Conservation (phyloP, 1,284 basidiomycete species). For the Malassezia yamatoensis region DNA sequence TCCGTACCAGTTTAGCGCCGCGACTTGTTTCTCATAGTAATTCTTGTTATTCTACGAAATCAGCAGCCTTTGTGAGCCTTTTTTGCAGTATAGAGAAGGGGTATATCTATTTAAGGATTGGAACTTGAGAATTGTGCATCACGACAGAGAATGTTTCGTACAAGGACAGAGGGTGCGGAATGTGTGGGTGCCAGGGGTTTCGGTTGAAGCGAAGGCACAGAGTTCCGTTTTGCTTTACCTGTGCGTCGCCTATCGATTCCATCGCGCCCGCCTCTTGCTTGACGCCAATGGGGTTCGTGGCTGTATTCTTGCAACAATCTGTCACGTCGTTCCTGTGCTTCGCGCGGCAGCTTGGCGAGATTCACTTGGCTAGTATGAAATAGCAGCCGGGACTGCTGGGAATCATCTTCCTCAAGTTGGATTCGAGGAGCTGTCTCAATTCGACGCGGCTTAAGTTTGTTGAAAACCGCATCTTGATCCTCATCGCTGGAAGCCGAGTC, state of each 20-base stretch:
- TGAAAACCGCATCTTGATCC: background rate
- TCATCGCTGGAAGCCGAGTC: background rate
- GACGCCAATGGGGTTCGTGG: constrained; percentile 15
- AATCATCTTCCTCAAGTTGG: background rate
- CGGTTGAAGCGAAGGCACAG: background rate
- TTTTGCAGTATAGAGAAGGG: background rate
- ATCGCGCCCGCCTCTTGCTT: constrained; percentile 13
- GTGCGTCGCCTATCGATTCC: constrained; percentile 13
- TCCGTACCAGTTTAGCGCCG: no score
- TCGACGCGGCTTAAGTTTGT: background rate
- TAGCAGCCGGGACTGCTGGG: constrained; percentile 5
- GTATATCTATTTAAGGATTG: constrained; percentile 2
- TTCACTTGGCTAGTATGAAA: constrained; percentile 8
- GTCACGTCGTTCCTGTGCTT: constrained; percentile 6
- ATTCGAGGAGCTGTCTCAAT: background rate
- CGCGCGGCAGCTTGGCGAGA: background rate
- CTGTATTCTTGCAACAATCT: constrained; percentile 14
- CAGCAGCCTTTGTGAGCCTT: no score
- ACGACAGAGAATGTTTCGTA: constrained; percentile 9
- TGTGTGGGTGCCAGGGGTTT: background rate
- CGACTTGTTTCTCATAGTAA: no score
- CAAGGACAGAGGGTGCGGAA: constrained; percentile 12
- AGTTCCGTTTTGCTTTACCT: background rate
- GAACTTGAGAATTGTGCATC: constrained; percentile 4
- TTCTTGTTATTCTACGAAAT: no score